Evolutionary conservation across 2,329 filamentous ascomycete species (phyloP).

Genomic region (Penicillium sp.): DNA sequence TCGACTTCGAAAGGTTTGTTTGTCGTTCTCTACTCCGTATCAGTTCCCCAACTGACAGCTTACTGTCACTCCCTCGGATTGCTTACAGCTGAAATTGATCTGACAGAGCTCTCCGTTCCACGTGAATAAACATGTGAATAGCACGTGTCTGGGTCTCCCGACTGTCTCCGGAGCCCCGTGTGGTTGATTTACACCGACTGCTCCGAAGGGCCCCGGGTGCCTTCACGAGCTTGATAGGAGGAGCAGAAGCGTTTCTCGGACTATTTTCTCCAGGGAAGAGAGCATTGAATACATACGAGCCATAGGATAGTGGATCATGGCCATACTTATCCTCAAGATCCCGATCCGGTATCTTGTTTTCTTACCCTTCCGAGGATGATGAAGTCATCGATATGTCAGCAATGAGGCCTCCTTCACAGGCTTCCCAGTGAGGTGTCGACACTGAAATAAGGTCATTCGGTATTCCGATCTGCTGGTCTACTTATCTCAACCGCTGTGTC

Average conservation of each 20-base stretch:
- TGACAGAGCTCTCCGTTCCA: not conserved
- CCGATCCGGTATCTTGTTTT: constrained; percentile 18
- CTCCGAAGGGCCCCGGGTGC: constrained; percentile 21
- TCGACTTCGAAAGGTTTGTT: too few relatives aligned
- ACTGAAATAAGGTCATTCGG: not conserved
- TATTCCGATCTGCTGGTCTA: not conserved
- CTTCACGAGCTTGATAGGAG: constrained; percentile 14
- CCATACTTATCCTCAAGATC: constrained; percentile 3
- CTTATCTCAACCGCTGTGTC: not conserved
- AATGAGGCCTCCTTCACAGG: not conserved
- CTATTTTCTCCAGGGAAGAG: not conserved
- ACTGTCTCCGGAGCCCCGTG: constrained; percentile 14
- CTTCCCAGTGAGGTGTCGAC: not conserved
- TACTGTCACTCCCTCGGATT: not conserved
- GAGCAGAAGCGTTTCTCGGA: too few relatives aligned
- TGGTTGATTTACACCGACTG: constrained; percentile 13
- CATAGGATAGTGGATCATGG: constrained; percentile 2
- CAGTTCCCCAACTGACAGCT: not conserved
- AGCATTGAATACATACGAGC: constrained; percentile 14
- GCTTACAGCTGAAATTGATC: too few relatives aligned
- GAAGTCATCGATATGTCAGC: constrained; percentile 27
- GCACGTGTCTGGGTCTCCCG: constrained; percentile 13
- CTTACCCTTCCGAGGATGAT: constrained; percentile 17
- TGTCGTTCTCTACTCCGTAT: not conserved
- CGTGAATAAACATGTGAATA: constrained; percentile 17